Base-by-base conservation (phyloP, 495 filamentous ascomycete species). In the Tuber borchii region DNA sequence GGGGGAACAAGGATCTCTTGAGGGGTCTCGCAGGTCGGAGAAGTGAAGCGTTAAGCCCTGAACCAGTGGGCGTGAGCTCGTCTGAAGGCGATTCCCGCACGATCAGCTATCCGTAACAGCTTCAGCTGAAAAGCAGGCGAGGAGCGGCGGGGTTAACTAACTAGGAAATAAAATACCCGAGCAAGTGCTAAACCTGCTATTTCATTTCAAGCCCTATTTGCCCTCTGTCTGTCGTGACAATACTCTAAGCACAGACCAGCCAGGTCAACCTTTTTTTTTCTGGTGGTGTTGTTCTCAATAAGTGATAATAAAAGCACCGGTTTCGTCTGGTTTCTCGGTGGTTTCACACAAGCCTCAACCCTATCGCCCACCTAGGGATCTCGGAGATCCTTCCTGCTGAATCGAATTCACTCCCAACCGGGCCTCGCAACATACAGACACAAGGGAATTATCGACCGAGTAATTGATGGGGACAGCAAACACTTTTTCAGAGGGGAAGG, bases 81-180 rank as follows among this genome's bases (percentile, higher is more conserved):
- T 77, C 78, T 81, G 76, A 80, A 77, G 45, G 78, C 74, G 69
- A 78, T 72, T 80, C 73, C 77, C 70, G 75, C 26, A 42, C 73
- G 73, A 73, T 81, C 79, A 81, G 79, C 79, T 78, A 81, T 73
- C 80, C 79, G 75, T 61, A 77, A 71, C 74, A 81, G 78, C 79
- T 80, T 77, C 80, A 81, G 80, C 80, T 81, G 80, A 82, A 82
- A 80, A 73, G 78, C 75, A 77, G 73, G 78, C 78, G 77, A 71
- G 37, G 43, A 40, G 20, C 39, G 40, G 42, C 48, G 80, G 74
- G 80, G 72, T 77, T 73, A 79, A 79, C 80, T 73, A 82, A 82
- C 80, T 78, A 78, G 79, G 79, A 77, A 82, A 82, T 80, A 51
- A 79, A 82, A 77, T 81, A 80, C 78, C 78, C 78, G 78, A 80